phyloP scores from a whole-genome alignment of 495 filamentous ascomycete genomes.

The Pseudomonodictys pantanalensis region DNA sequence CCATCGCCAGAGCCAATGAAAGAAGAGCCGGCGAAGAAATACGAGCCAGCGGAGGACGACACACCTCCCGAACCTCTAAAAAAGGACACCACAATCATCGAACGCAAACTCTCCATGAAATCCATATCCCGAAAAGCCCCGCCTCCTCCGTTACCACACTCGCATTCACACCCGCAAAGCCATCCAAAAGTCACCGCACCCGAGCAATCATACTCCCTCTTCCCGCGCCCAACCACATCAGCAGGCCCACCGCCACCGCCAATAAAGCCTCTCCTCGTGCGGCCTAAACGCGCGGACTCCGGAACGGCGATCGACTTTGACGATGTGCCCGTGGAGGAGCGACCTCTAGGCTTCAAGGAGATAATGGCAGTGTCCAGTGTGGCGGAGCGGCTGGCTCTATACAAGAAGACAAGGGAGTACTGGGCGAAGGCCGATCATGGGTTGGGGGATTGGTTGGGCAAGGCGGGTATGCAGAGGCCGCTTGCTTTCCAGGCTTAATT shows the following conservation, averaged over 20 bases:
- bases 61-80: neutral
- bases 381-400: conserved; percentile 21
- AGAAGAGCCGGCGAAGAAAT: neutral
- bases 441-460: conserved; percentile 23
- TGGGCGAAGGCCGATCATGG: conserved; percentile 30
- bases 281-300: conserved; percentile 28
- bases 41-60: neutral
- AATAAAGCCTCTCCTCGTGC: neutral
- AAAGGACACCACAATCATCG: neutral
- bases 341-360: conserved; percentile 28
- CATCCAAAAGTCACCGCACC: neutral
- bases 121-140: neutral
- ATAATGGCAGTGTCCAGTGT: conserved; percentile 22
- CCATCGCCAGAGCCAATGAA: neutral
- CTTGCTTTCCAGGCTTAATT: neutral
- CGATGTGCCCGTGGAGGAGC: conserved; percentile 2
- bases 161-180: neutral
- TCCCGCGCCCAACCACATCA: neutral
- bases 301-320: conserved; percentile 28
- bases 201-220: neutral
- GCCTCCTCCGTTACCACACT: neutral
- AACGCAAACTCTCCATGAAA: neutral
- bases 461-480: neutral
- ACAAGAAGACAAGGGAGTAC: conserved; percentile 25
- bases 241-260: neutral